These are phyloP conservation scores for Hortiboletus campestris DNA, from an alignment of 768 basidiomycete genomes.

Conservation along the genomic window DNA sequence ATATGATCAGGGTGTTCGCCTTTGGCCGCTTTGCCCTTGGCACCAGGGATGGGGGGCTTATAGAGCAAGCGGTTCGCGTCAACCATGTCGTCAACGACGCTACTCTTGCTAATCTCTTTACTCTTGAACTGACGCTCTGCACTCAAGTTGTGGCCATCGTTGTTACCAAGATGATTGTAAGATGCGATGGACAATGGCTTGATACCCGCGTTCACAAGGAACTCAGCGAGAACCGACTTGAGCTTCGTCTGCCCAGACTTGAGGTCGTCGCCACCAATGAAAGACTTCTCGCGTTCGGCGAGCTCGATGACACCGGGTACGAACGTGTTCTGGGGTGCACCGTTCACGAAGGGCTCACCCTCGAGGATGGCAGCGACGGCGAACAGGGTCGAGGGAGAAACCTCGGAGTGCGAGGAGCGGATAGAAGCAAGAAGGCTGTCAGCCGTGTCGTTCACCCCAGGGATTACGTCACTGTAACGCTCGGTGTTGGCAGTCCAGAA, in stretches of 20 bases:
- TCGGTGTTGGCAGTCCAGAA: constrained; percentile 99
- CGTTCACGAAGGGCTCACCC: constrained; percentile 93
- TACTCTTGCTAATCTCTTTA: constrained; percentile 98
- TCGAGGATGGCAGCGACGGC: constrained; percentile 96
- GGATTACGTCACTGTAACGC: constrained; percentile 92
- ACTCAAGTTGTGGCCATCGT: constrained; percentile 90
- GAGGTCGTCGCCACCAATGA: constrained; percentile 97
- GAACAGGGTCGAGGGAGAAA: constrained; percentile 95
- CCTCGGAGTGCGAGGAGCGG: constrained; percentile 81
- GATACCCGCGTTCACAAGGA: constrained; percentile 98
- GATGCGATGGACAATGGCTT: constrained; percentile 96
- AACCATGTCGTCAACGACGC: constrained; percentile 98
- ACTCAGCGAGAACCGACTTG: constrained; percentile 96
- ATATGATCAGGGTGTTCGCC: constrained; percentile 98
- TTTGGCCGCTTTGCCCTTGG: constrained; percentile 60
- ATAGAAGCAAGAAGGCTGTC: constrained; percentile 83
- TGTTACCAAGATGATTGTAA: constrained; percentile 99
- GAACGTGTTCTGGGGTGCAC: constrained; percentile 98
- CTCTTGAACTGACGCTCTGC: constrained; percentile 93
- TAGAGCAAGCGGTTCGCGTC: constrained; percentile 84
- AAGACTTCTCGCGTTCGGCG: constrained; percentile 83
- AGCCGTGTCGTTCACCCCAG: constrained; percentile 93
- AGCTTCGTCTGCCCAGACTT: constrained; percentile 98
- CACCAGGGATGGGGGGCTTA: constrained; percentile 68
- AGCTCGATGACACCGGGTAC: constrained; percentile 93